Evolutionary conservation across 148 eudicot genomes (phyloP).

Genomic region (Linanthus parryae): DNA sequence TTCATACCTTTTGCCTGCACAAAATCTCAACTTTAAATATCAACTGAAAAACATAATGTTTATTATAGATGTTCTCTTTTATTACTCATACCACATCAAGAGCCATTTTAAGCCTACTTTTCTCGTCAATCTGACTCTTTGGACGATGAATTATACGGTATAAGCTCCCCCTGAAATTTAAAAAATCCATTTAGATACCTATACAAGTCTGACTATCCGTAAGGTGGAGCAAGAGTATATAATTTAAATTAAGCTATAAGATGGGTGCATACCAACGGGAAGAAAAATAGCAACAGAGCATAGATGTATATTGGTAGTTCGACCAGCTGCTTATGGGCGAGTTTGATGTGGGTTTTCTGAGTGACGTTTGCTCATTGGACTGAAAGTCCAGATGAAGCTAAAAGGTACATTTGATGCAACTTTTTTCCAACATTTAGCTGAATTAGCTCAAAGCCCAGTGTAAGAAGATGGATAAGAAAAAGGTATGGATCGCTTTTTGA

Average conservation of each 20-base stretch:
- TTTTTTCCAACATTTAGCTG: no score
- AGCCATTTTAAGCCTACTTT: constrained; percentile 92
- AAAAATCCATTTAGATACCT: constrained; percentile 1
- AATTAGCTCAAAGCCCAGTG: no score
- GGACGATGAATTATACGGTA: constrained; percentile 98
- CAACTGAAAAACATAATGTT: constrained; percentile 3
- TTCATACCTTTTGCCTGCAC: constrained; percentile 97
- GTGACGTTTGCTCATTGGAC: no score
- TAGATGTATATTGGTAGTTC: neutral
- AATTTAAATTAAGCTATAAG: neutral
- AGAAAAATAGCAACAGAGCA: neutral
- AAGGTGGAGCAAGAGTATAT: neutral
- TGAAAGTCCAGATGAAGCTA: no score
- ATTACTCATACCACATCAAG: constrained; percentile 95
- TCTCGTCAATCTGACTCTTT: constrained; percentile 87
- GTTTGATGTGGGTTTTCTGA: no score
- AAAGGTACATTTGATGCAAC: no score
- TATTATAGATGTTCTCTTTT: no score
- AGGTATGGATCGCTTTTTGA: no score
- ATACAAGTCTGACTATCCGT: constrained; percentile 7
- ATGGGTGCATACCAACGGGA: no score
- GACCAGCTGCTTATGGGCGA: neutral
- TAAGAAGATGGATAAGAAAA: no score
- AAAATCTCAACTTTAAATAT: constrained; percentile 8
- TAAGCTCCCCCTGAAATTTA: constrained; percentile 82